Percentiles rank a stretch among this genome's conserved stretches.
phyloP scores from a whole-genome alignment of 139 green algal species.

The Chlorella ohadii region DNA sequence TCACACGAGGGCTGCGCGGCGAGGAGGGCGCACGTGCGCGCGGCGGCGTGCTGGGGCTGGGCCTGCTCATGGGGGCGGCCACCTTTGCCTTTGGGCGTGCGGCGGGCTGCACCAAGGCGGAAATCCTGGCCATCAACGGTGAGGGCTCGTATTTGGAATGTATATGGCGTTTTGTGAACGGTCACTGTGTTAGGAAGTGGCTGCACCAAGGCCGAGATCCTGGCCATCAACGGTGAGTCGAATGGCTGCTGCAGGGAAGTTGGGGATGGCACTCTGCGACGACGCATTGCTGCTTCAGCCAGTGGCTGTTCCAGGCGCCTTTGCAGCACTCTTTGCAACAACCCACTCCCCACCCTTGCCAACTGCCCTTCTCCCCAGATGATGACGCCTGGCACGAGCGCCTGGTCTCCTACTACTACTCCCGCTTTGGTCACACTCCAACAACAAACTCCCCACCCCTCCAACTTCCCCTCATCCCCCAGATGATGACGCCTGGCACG shows the following conservation, averaged over 20 bases:
- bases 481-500: conserved; percentile 45
- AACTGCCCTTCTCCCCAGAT: neutral
- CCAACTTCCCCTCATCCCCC: neutral
- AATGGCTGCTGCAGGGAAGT: neutral
- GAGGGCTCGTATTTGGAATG: too few species aligned
- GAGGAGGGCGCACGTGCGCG: conserved; percentile 50
- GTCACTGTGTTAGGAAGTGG: too few species aligned
- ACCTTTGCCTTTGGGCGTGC: conserved; percentile 68
- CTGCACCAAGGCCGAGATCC: conserved; percentile 79
- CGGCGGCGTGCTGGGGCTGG: conserved; percentile 66
- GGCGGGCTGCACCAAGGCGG: conserved; percentile 67
- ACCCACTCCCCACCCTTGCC: neutral
- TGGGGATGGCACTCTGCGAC: neutral
- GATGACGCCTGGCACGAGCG: conserved; percentile 48
- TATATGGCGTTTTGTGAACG: too few species aligned
- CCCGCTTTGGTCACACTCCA: conserved; percentile 68
- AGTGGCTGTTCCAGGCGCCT: too few species aligned
- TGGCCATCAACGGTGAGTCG: conserved; percentile 85
- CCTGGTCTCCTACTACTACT: conserved; percentile 75
- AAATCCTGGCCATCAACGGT: too few species aligned
- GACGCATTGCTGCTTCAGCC: too few species aligned
- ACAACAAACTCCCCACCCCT: too few species aligned
- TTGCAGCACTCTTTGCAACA: neutral
- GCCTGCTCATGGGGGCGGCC: conserved; percentile 72
- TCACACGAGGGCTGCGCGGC: conserved; percentile 47